Evolutionary conservation across 2,329 filamentous ascomycete species (phyloP), one percentile per base, ranked within the genome.

Genomic region (Cercospora zeae-maydis): DNA sequence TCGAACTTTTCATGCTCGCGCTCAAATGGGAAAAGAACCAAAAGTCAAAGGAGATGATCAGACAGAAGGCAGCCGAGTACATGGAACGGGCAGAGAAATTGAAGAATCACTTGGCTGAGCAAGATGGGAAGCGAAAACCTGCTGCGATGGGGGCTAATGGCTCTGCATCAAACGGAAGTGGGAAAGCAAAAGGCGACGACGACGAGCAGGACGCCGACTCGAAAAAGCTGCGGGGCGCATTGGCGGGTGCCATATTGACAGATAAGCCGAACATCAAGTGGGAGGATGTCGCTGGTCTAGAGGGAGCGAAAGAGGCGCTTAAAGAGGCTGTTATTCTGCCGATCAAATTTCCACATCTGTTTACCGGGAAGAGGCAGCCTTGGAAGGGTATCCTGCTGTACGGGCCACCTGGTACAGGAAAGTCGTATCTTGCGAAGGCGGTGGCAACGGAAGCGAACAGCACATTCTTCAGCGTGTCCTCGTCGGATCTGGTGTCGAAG

Each of bases 21-120:
- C 84, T 99, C 64, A 99, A 99, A 83, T 99, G 93, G 93, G 95
- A 99, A 82, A 99, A 98, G 85, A 98, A 97, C 80, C 88, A 90
- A 67, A 93, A 93, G 72, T 93, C 92, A 67, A 98, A 98, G 82
- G 92, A 96, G 75, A 96, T 96, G 86, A 97, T 99, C 78, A 89
- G 95, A 71, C 87, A 90, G 71, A 98, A 98, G 82, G 92, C 93
- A 19, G 90, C 84, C 72, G 93, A 97, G 76, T 99, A 99, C 83
- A 96, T 99, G 89, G 93, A 97, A 79, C 91, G 95, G 66, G 95
- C 95, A 67, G 95, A 99, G 82, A 98, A 98, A 82, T 86, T 99
- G 68, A 99, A 99, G 79, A 87, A 88, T 61, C 95, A 98, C 75
- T 81, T 99, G 42, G 83, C 88, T 57, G 88, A 93, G 68, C 83